Evolutionary conservation across 768 basidiomycete genomes (phyloP), one percentile per base, ranked within the genome.

Genomic region (Coprinellus micaceus): DNA sequence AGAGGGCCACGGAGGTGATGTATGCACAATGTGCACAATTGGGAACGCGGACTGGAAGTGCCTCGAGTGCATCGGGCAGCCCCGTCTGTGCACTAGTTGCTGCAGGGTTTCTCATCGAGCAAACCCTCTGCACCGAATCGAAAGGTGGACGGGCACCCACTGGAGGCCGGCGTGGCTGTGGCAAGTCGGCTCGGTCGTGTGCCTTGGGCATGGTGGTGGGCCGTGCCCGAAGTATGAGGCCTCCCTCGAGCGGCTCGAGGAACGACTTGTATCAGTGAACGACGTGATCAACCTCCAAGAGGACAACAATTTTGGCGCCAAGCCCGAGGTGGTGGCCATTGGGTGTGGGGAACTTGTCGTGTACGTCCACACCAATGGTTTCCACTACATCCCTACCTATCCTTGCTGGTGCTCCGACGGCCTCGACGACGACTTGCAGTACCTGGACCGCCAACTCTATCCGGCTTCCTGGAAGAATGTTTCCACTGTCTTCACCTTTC

Each of bases 141-240:
- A 66, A 44, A 9, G 40, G 13, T 66, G 66, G 66, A 65, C 61
- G 37, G 63, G 64, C 0, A 45, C 30, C 0, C 61, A 40, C 41
- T 68, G 61, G 21, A 11, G 50, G 3, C 28, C 39, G 1, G 61
- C 36, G 2, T 57, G 54, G 2, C 57, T 70, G 1, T 61, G 60
- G 52, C 48, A 66, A 17, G 40, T 64, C 1, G 68, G 68, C 0
- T 28, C 62, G 2, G 58, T 61, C 1, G 47, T 65, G 11, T 60
- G 63, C 29, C 13, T 64, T 1, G 67, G 67, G 1, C 69, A 71
- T 47, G 25, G 59, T 0, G 65, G 65, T 0, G 3, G 22, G 0
- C 57, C 54, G 0, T 68, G 65, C 52, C 67, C 64, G 3, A 13
- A 5, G 29, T 51, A 51, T 24, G 19, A 24, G 36, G 13, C 9